phyloP scores from a whole-genome alignment of 305 asterid genomes.

The Withania somnifera region DNA sequence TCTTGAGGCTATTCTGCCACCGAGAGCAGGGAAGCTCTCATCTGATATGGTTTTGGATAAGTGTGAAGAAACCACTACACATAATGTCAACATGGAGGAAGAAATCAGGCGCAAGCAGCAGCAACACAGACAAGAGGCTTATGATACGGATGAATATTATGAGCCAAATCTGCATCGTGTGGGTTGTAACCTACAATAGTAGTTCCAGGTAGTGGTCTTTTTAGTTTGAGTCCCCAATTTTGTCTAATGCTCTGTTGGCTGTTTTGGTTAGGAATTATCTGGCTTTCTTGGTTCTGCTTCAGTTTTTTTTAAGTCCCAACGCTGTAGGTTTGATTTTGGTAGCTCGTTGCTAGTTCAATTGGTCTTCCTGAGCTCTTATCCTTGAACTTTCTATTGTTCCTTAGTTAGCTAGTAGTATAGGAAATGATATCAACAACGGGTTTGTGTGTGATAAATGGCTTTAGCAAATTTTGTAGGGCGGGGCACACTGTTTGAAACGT shows the following conservation, averaged over 20 bases:
- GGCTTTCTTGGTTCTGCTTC: background rate
- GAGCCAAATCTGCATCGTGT: conserved; percentile 12
- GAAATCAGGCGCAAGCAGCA: conserved; percentile 38
- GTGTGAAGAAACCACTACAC: conserved; percentile 30
- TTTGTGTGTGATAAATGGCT: too few species aligned
- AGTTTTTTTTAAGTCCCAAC: background rate
- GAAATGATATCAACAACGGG: too few species aligned
- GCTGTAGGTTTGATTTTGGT: background rate
- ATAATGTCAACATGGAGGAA: conserved; percentile 37
- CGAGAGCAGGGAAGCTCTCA: conserved; percentile 3
- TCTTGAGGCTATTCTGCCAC: conserved; percentile 18
- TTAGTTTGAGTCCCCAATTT: background rate
- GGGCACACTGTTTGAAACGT: too few species aligned
- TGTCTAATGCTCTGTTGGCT: background rate
- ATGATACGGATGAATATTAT: conserved; percentile 26
- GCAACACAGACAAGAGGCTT: conserved; percentile 29
- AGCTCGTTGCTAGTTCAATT: background rate
- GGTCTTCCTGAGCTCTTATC: background rate
- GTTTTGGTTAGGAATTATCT: background rate
- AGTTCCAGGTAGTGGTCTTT: background rate
- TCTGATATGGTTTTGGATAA: conserved; percentile 16
- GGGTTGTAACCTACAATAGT: conserved; percentile 21
- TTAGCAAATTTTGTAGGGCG: too few species aligned
- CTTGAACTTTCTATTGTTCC: too few species aligned
- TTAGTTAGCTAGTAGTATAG: too few species aligned